Percentiles rank a stretch among this genome's conserved stretches.
Conservation (phyloP, 768 basidiomycete genomes). For the Pholiota molesta region DNA sequence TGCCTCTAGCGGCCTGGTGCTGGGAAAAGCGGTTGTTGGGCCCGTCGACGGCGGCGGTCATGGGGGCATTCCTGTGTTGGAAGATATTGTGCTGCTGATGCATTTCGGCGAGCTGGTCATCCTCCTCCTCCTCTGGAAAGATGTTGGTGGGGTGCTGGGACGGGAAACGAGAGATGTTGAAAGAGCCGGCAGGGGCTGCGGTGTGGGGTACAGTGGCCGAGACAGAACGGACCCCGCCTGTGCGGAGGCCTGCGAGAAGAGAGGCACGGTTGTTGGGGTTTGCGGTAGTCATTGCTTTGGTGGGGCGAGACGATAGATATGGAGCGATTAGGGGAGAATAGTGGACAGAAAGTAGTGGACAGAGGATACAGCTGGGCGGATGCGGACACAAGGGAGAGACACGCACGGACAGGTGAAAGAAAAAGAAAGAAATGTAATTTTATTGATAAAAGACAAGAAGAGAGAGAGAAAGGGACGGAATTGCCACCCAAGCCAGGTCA, state of each 20-base stretch:
- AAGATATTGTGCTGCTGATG: conserved; percentile 45
- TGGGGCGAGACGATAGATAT: conserved; percentile 27
- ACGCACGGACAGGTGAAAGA: conserved; percentile 20
- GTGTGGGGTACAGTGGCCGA: conserved; percentile 67
- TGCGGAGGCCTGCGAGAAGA: conserved; percentile 87
- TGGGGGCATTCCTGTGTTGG: conserved; percentile 55
- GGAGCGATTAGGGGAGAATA: conserved; percentile 35
- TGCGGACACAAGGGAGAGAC: conserved; percentile 18
- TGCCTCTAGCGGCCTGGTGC: conserved; percentile 55
- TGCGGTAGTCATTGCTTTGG: conserved; percentile 48
- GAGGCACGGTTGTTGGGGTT: conserved; percentile 71
- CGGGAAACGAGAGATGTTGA: conserved; percentile 64
- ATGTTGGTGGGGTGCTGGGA: conserved; percentile 44
- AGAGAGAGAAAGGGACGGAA: conserved; percentile 34
- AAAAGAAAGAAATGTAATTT: conserved; percentile 27
- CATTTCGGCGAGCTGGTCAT: conserved; percentile 63
- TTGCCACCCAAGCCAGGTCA: conserved; percentile 39
- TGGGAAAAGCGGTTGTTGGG: conserved; percentile 67
- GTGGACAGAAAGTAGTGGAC: conserved; percentile 36
- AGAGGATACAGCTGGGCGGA: conserved; percentile 35
- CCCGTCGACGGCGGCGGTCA: conserved; percentile 76
- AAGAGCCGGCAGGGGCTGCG: conserved; percentile 62
- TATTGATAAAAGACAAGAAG: conserved; percentile 31
- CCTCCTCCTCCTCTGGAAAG: conserved; percentile 59
- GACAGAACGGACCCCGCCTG: conserved; percentile 84